Conservation (phyloP, 306 rosid species). For the Arachis stenosperma region DNA sequence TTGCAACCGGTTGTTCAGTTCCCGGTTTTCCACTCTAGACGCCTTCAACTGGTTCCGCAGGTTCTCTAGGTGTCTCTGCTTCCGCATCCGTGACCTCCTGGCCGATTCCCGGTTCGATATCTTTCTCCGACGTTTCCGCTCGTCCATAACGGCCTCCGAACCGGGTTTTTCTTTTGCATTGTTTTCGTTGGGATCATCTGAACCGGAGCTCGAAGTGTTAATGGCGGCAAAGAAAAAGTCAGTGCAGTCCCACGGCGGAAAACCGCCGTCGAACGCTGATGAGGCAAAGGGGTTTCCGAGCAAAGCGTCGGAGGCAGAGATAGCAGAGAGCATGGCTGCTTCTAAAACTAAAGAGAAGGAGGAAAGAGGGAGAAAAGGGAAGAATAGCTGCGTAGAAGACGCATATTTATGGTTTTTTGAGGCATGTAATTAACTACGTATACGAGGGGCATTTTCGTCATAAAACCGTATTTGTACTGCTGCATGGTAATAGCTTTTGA, state of each 20-base stretch:
- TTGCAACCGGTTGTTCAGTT: slow-evolving; percentile 61
- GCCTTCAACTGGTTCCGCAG: slow-evolving; percentile 73
- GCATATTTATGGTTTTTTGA: slow-evolving; percentile 48
- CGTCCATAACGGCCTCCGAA: slow-evolving; percentile 43
- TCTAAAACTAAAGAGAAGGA: slow-evolving; percentile 25
- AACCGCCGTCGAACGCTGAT: slow-evolving; percentile 44
- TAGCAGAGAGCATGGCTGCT: slow-evolving; percentile 64
- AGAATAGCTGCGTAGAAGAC: slow-evolving; percentile 57
- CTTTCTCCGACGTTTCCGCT: slow-evolving; percentile 78
- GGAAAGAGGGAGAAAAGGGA: slow-evolving; percentile 86
- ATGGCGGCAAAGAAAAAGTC: slow-evolving; percentile 33
- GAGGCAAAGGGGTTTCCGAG: slow-evolving; percentile 48
- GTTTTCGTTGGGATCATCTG: slow-evolving; percentile 49
- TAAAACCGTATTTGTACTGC: neutral
- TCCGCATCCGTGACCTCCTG: slow-evolving; percentile 87
- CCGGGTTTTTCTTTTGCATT: slow-evolving; percentile 34
- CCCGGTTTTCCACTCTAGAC: slow-evolving; percentile 70
- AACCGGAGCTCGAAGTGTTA: slow-evolving; percentile 49
- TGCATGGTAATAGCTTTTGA: slow-evolving; percentile 62
- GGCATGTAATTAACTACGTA: slow-evolving; percentile 2
- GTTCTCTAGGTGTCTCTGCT: slow-evolving; percentile 84
- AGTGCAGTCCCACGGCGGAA: slow-evolving; percentile 58
- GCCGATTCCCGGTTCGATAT: slow-evolving; percentile 95
- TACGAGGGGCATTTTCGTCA: slow-evolving; percentile 47
- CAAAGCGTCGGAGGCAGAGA: slow-evolving; percentile 45